phyloP scores from a whole-genome alignment of 1,139 yeast genomes.

The Candida gigantensis region DNA sequence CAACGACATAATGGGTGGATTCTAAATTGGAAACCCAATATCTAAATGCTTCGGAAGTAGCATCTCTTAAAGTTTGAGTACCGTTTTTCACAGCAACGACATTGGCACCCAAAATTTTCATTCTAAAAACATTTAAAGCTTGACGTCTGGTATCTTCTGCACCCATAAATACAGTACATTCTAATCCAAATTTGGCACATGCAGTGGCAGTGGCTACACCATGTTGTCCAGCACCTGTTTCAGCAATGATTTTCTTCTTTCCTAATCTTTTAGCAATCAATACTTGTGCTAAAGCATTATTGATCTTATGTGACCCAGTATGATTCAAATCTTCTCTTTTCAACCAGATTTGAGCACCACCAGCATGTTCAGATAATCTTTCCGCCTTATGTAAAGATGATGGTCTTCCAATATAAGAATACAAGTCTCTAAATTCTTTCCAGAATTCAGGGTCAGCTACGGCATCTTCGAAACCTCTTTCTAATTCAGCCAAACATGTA shows the following conservation, averaged over 20 bases:
- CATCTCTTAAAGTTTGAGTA: conserved; percentile 94
- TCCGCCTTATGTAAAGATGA: conserved; percentile 90
- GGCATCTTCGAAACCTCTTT: conserved; percentile 82
- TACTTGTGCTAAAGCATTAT: conserved; percentile 94
- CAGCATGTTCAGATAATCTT: conserved; percentile 82
- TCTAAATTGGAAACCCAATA: conserved; percentile 89
- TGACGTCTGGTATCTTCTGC: conserved; percentile 99
- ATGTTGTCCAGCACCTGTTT: conserved; percentile 99
- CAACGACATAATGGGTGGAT: conserved; percentile 91
- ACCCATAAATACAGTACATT: conserved; percentile 98
- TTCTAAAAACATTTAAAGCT: conserved; percentile 95
- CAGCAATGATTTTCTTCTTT: conserved; percentile 88
- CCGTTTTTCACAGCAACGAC: conserved; percentile 94
- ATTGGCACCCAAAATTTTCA: conserved; percentile 93
- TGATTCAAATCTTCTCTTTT: conserved; percentile 98
- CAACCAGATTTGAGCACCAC: conserved; percentile 97
- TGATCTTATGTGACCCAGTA: conserved; percentile 97
- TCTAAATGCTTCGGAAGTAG: conserved; percentile 95
- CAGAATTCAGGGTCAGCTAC: conserved; percentile 88
- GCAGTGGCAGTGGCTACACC: conserved; percentile 99
- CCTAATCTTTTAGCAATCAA: conserved; percentile 91
- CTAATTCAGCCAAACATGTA: conserved; percentile 86
- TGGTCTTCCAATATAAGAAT: conserved; percentile 92
- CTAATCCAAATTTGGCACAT: conserved; percentile 94
- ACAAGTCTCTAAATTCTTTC: conserved; percentile 84